A percentile compares a stretch with the other conserved stretches of the same genome.
phyloP scores from a whole-genome alignment of 306 rosid genomes.

The Cicer bijugum region DNA sequence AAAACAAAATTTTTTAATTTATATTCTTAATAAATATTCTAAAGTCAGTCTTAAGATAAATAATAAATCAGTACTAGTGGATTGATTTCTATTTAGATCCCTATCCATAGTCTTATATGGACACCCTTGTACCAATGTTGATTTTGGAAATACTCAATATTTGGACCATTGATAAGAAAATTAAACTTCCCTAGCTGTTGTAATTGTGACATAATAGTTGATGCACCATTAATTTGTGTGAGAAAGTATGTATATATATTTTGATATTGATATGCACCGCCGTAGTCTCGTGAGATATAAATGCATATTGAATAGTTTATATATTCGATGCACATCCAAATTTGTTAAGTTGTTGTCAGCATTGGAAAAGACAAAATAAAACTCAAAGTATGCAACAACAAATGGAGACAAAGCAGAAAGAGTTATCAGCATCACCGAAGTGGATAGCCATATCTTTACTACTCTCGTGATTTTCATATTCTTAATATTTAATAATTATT shows the following conservation, averaged over 20 bases:
- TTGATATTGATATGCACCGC: constrained; percentile 28
- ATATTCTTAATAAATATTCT: no score
- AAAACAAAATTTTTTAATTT: no score
- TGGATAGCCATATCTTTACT: constrained; percentile 48
- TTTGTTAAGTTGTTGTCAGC: constrained; percentile 37
- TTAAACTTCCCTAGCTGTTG: constrained; percentile 1
- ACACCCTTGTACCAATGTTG: constrained; percentile 31
- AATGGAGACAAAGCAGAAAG: constrained; percentile 38
- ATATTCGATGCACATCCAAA: constrained; percentile 40
- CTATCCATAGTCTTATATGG: background rate
- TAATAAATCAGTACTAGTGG: no score
- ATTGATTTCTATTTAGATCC: no score
- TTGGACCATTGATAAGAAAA: constrained; percentile 33
- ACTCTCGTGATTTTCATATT: constrained; percentile 43
- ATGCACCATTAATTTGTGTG: constrained; percentile 36
- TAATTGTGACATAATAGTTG: constrained; percentile 9
- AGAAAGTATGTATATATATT: background rate
- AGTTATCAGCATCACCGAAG: constrained; percentile 30
- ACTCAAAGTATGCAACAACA: constrained; percentile 28
- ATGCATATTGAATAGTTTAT: constrained; percentile 2
- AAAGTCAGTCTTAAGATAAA: no score
- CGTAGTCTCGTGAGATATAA: constrained; percentile 41
- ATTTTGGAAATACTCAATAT: constrained; percentile 26
- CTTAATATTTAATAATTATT: background rate
- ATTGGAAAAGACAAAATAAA: constrained; percentile 43